Percentiles rank a stretch among this genome's conserved stretches.
phyloP scores from a whole-genome alignment of 169 alveolate species.

The Eimeria maxima region DNA sequence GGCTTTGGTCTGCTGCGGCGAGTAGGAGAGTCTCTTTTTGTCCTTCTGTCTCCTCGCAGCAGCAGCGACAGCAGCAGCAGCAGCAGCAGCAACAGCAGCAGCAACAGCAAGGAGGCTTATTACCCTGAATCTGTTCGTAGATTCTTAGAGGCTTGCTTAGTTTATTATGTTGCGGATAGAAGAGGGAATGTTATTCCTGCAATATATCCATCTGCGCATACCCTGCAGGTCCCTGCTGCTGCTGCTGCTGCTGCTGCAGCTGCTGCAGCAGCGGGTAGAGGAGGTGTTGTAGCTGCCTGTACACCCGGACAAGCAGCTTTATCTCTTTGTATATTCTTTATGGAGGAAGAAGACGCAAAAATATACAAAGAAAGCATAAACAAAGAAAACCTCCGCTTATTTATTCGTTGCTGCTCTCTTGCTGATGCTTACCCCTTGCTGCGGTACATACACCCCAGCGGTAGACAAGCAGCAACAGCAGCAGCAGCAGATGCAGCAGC shows the following conservation, averaged over 20 bases:
- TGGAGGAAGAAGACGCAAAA: not conserved
- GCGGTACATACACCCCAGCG: conserved; percentile 37
- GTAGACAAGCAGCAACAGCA: conserved; percentile 49
- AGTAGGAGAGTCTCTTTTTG: not conserved
- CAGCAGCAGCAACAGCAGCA: conserved; percentile 39
- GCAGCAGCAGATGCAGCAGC: conserved; percentile 35
- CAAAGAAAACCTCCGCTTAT: not conserved
- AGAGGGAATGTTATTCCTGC: not conserved
- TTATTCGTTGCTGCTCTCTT: not conserved
- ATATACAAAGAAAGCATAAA: not conserved
- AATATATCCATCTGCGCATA: not conserved
- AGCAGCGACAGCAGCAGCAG: conserved; percentile 28
- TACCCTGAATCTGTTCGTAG: not conserved
- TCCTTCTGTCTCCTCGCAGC: conserved; percentile 2
- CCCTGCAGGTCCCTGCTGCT: not conserved
- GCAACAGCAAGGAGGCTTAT: not conserved
- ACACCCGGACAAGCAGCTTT: conserved; percentile 27
- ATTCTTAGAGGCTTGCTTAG: not conserved
- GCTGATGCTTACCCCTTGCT: not conserved
- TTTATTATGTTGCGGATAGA: conserved; percentile 34
- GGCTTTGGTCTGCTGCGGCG: conserved; percentile 25
- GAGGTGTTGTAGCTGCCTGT: not conserved
- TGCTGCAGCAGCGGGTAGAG: not conserved
- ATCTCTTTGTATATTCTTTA: conserved; percentile 10
- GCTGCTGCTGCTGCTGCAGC: conserved; percentile 46